Percentiles rank a stretch among this genome's conserved stretches.
Evolutionary conservation across 1,284 basidiomycete species (phyloP).

Genomic region (Cutaneotrichosporon sp.): DNA sequence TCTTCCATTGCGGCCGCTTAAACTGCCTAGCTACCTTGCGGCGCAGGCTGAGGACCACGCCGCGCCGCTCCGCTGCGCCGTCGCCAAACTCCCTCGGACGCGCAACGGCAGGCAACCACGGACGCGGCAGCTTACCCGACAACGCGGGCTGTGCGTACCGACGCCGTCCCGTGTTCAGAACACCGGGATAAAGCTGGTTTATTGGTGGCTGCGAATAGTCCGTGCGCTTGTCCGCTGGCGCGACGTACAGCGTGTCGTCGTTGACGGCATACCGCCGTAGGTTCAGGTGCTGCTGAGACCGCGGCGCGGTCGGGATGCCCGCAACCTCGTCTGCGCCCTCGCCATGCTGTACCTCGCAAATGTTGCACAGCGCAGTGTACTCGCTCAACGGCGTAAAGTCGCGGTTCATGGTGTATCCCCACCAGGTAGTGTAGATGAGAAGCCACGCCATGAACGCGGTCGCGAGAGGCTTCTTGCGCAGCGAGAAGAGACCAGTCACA

Average conservation of each 20-base stretch:
- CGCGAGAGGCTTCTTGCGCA: slow-evolving; percentile 55
- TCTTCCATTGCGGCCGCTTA: slow-evolving; percentile 20
- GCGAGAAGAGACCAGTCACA: slow-evolving; percentile 89
- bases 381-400: slow-evolving; percentile 71
- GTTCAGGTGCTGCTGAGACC: slow-evolving; percentile 80
- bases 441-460: slow-evolving; percentile 66
- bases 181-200: slow-evolving; percentile 84
- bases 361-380: slow-evolving; percentile 71
- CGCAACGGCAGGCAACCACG: slow-evolving; percentile 83
- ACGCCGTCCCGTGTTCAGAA: slow-evolving; percentile 64
- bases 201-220: slow-evolving; percentile 94
- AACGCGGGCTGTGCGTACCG: slow-evolving; percentile 88
- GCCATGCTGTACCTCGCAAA: slow-evolving; percentile 79
- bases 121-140: slow-evolving; percentile 76
- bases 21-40: slow-evolving; percentile 40
- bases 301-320: slow-evolving; percentile 62
- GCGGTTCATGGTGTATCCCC: slow-evolving; percentile 69
- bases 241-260: slow-evolving; percentile 90
- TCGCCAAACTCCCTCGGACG: slow-evolving; percentile 50
- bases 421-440: slow-evolving; percentile 66
- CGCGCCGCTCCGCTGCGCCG: slow-evolving; percentile 48
- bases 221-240: slow-evolving; percentile 79
- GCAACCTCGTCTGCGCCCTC: slow-evolving; percentile 71
- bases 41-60: slow-evolving; percentile 39
- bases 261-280: slow-evolving; percentile 80